Conservation (phyloP, 768 basidiomycete species). For the Mycena galericulata region DNA sequence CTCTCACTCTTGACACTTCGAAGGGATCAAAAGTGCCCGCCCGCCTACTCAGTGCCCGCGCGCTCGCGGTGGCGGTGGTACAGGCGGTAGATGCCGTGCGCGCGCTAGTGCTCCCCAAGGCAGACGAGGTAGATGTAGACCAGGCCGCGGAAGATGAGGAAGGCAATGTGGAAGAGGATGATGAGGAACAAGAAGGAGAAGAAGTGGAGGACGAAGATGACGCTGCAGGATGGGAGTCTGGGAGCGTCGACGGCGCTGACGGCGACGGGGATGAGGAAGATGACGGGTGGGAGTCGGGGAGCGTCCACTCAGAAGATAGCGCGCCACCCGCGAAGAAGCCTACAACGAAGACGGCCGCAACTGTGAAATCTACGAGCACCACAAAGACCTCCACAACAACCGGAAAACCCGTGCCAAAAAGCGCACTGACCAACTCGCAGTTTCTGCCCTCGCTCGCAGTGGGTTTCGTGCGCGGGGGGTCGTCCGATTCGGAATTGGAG, state of each 20-base stretch:
- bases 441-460: conserved; percentile 92
- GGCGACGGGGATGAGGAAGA: conserved; percentile 47
- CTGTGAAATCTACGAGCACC: conserved; percentile 29
- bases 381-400: conserved; percentile 28
- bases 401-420: conserved; percentile 30
- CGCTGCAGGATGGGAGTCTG: conserved; percentile 36
- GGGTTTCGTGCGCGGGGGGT: conserved; percentile 86
- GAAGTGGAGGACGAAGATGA: neutral
- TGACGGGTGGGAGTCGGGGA: conserved; percentile 68
- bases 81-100: conserved; percentile 56
- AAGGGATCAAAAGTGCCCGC: conserved; percentile 67
- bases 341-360: conserved; percentile 35
- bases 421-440: conserved; percentile 55
- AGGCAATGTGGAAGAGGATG: conserved; percentile 36
- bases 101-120: conserved; percentile 1
- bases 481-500: conserved; percentile 82
- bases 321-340: conserved; percentile 49
- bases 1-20: conserved; percentile 34
- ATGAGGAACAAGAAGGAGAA: conserved; percentile 36
- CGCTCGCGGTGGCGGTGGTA: conserved; percentile 70
- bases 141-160: conserved; percentile 33
- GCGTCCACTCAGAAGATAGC: conserved; percentile 48
- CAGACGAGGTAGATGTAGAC: conserved; percentile 34
- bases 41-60: conserved; percentile 81
- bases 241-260: conserved; percentile 32